Evolutionary conservation across 73 alveolate genomes (phyloP).

Genomic region (Uronychia binucleata): DNA sequence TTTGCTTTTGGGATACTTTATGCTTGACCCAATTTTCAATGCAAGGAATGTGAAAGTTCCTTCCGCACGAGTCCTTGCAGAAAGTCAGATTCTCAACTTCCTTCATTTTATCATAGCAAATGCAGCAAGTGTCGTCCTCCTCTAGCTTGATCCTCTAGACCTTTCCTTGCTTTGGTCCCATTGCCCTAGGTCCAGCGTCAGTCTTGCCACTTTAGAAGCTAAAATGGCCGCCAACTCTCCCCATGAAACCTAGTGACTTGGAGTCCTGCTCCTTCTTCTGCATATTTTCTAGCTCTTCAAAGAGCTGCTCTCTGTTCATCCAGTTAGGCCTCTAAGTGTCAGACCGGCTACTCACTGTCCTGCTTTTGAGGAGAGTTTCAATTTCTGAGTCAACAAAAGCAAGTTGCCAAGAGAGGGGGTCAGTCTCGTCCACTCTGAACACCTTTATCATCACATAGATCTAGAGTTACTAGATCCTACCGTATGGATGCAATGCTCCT

Average conservation of each 20-base stretch:
- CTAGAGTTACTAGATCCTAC: neutral
- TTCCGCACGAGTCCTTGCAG: constrained; percentile 63
- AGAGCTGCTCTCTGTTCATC: neutral
- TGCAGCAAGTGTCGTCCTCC: constrained; percentile 56
- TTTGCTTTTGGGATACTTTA: constrained; percentile 27
- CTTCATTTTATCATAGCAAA: constrained; percentile 57
- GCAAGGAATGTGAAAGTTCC: constrained; percentile 57
- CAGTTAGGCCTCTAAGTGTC: neutral
- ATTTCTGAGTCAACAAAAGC: constrained; percentile 2
- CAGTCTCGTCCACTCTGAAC: neutral
- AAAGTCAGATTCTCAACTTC: constrained; percentile 36
- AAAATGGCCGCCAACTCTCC: neutral
- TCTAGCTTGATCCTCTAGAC: constrained; percentile 44
- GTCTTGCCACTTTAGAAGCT: neutral
- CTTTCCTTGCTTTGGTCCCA: neutral
- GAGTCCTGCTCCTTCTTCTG: neutral
- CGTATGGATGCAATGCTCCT: constrained; percentile 23
- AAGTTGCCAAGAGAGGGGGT: neutral
- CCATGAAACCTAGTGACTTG: neutral
- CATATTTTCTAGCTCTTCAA: neutral
- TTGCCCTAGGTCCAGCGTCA: no score
- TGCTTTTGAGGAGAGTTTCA: neutral
- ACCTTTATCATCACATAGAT: constrained; percentile 1
- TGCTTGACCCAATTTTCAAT: constrained; percentile 53
- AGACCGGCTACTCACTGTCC: neutral